phyloP scores from a whole-genome alignment of 2,329 filamentous ascomycete genomes.

The Biscogniauxia mediterranea region DNA sequence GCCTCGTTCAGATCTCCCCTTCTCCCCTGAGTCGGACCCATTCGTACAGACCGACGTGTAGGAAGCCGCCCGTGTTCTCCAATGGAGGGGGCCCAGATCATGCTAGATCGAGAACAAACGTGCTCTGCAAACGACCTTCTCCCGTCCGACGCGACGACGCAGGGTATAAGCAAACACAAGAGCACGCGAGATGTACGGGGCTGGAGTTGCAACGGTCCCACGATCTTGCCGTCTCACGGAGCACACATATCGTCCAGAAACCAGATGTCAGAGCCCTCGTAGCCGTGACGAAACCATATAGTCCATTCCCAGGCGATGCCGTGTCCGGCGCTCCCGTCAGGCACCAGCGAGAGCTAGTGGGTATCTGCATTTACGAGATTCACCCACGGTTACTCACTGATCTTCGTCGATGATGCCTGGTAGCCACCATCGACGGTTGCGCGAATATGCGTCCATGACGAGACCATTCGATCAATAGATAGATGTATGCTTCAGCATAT shows the following conservation, averaged over 20 bases:
- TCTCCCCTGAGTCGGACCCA: not conserved
- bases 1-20: not conserved
- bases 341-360: not conserved
- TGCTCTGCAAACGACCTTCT: not conserved
- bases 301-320: not conserved
- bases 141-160: not conserved
- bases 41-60: not conserved
- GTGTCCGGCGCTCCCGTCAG: not conserved
- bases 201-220: not conserved
- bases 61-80: not conserved
- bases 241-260: not conserved
- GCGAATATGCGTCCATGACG: not conserved
- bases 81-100: not conserved
- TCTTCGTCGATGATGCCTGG: not conserved
- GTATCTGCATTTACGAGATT: slow-evolving; percentile 3
- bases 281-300: not conserved
- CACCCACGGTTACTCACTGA: slow-evolving; percentile 1
- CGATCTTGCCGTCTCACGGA: no score
- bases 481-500: not conserved
- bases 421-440: not conserved
- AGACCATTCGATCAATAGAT: no score
- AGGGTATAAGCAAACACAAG: not conserved
- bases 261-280: not conserved
- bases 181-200: not conserved
- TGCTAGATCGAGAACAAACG: not conserved